A percentile compares a stretch with the other conserved stretches of the same genome.
Evolutionary conservation across 805 yeast species (phyloP).

Genomic region (Sugiyamaella mastotermitis): DNA sequence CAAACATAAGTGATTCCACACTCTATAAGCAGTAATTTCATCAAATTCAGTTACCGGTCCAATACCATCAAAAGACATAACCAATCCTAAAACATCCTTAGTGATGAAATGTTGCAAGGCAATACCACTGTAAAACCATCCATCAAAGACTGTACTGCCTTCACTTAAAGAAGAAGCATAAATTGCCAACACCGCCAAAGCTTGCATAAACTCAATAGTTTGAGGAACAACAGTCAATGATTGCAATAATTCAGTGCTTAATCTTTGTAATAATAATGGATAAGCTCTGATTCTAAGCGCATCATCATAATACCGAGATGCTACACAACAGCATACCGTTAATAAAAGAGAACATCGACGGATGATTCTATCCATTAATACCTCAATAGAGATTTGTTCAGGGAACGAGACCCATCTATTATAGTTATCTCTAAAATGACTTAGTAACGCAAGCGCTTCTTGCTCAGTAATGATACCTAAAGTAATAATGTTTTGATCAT

Average conservation of each 20-base stretch:
- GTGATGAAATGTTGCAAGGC: slow-evolving; percentile 61
- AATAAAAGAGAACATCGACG: slow-evolving; percentile 55
- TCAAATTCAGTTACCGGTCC: slow-evolving; percentile 40
- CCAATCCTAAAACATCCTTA: slow-evolving; percentile 33
- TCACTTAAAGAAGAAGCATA: slow-evolving; percentile 59
- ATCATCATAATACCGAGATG: slow-evolving; percentile 45
- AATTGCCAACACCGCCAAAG: slow-evolving; percentile 57
- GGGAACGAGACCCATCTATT: slow-evolving; percentile 79
- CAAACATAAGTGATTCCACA: slow-evolving; percentile 66
- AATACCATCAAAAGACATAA: slow-evolving; percentile 24
- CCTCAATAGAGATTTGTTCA: slow-evolving; percentile 40
- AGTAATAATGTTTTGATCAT: slow-evolving; percentile 43
- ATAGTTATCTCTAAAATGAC: slow-evolving; percentile 57
- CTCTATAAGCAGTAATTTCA: slow-evolving; percentile 50
- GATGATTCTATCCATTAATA: slow-evolving; percentile 42
- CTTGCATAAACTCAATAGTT: slow-evolving; percentile 59
- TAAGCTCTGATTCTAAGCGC: slow-evolving; percentile 37
- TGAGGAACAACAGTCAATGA: slow-evolving; percentile 40
- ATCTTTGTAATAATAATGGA: slow-evolving; percentile 38
- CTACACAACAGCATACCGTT: slow-evolving; percentile 58
- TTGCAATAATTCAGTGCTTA: slow-evolving; percentile 44
- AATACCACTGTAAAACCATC: slow-evolving; percentile 62
- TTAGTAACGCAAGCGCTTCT: slow-evolving; percentile 46
- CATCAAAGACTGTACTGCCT: slow-evolving; percentile 50
- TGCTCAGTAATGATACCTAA: slow-evolving; percentile 42